Evolutionary conservation across 345 rosid species (phyloP).

Genomic region (Syzygium oleosum): DNA sequence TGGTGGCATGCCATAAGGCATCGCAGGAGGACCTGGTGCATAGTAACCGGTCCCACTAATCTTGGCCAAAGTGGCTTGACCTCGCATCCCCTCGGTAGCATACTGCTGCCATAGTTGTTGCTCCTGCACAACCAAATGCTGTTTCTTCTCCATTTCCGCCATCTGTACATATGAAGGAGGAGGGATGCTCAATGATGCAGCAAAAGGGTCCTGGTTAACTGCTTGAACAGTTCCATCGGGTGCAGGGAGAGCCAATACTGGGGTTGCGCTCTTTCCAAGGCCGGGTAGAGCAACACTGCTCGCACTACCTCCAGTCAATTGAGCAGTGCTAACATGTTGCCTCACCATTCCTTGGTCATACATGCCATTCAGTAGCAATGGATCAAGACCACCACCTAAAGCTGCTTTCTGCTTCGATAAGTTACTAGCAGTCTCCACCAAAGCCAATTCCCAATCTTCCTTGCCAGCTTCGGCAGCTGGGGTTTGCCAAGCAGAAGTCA

Average conservation of each 20-base stretch:
- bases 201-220: slow-evolving; percentile 57
- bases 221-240: slow-evolving; percentile 62
- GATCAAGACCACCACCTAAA: slow-evolving; percentile 78
- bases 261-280: slow-evolving; percentile 32
- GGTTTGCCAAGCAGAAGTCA: slow-evolving; percentile 72
- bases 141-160: slow-evolving; percentile 79
- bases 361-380: slow-evolving; percentile 76
- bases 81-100: slow-evolving; percentile 61
- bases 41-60: slow-evolving; percentile 25
- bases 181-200: slow-evolving; percentile 52
- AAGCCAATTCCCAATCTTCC: slow-evolving; percentile 92
- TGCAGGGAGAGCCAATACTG: slow-evolving; percentile 68
- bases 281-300: slow-evolving; percentile 75
- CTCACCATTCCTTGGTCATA: slow-evolving; percentile 91
- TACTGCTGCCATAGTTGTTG: slow-evolving; percentile 67
- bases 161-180: slow-evolving; percentile 82
- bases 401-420: slow-evolving; percentile 65
- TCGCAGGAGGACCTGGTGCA: slow-evolving; percentile 21
- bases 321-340: slow-evolving; percentile 65
- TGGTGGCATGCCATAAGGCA: slow-evolving; percentile 58
- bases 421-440: slow-evolving; percentile 81
- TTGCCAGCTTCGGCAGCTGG: slow-evolving; percentile 84
- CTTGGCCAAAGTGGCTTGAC: slow-evolving; percentile 52
- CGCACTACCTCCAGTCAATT: slow-evolving; percentile 74
- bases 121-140: slow-evolving; percentile 57